These are phyloP conservation scores for Aspergillus taichungensis DNA, from an alignment of 495 filamentous ascomycete genomes.

Conservation along the genomic window DNA sequence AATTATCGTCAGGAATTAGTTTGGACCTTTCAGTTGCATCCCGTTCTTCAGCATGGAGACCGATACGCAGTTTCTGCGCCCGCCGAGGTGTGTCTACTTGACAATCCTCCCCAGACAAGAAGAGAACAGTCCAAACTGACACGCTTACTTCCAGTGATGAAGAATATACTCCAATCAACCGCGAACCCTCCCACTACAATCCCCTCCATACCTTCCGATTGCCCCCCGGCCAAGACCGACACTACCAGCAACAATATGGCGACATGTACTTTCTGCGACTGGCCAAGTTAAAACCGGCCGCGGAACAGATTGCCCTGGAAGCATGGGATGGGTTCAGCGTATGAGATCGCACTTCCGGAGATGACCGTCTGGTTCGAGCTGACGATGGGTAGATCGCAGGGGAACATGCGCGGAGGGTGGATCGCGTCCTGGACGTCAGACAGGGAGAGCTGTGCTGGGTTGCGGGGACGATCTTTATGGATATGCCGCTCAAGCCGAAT, in stretches of 20 bases:
- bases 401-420: conserved; percentile 63
- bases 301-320: conserved; percentile 62
- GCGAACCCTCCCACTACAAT: conserved; percentile 58
- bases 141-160: conserved; percentile 22
- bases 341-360: conserved; percentile 6
- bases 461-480: conserved; percentile 89
- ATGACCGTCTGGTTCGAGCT: not conserved
- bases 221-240: conserved; percentile 55
- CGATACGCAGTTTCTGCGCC: conserved; percentile 26
- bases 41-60: conserved; percentile 5
- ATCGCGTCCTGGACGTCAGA: conserved; percentile 87
- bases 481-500: conserved; percentile 93
- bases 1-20: conserved; percentile 16
- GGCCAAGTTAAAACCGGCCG: conserved; percentile 73
- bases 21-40: too few relatives aligned
- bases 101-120: not conserved
- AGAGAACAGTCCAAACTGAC: conserved; percentile 12
- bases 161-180: conserved; percentile 32
- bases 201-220: conserved; percentile 66
- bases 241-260: conserved; percentile 91
- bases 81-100: conserved; percentile 26
- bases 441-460: conserved; percentile 97
- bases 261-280: conserved; percentile 96
- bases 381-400: conserved; percentile 52
- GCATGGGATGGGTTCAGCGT: conserved; percentile 69